Evolutionary conservation across 148 eudicot species (phyloP).

Genomic region (Arctostaphylos glauca): DNA sequence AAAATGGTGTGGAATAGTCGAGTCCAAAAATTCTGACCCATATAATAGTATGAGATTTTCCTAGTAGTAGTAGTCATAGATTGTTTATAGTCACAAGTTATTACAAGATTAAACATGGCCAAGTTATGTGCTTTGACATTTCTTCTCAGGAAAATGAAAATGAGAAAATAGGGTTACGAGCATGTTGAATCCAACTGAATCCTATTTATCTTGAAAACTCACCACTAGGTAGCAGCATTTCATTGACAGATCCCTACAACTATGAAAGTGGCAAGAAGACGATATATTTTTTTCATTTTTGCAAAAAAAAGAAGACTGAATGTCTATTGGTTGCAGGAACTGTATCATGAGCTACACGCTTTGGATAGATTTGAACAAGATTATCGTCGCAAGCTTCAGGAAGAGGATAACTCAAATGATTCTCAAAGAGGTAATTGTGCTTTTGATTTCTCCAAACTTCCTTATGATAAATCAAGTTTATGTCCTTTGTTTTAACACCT

Average conservation of each 20-base stretch:
- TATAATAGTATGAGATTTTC: background rate
- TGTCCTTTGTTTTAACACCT: background rate
- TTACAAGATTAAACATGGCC: background rate
- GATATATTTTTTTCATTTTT: background rate
- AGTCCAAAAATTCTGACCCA: background rate
- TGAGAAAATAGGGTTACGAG: background rate
- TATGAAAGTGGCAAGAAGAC: background rate
- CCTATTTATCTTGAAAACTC: background rate
- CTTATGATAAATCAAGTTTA: background rate
- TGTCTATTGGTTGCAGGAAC: constrained; percentile 53
- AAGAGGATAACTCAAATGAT: constrained; percentile 73
- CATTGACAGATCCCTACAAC: background rate
- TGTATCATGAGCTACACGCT: constrained; percentile 94
- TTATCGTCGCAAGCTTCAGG: constrained; percentile 79
- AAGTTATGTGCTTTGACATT: background rate
- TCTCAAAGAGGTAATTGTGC: constrained; percentile 68
- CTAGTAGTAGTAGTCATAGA: background rate
- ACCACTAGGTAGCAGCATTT: background rate
- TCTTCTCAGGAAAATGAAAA: background rate
- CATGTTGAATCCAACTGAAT: background rate
- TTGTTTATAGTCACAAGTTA: background rate
- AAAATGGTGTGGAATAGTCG: background rate
- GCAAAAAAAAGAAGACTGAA: background rate
- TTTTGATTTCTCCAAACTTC: background rate
- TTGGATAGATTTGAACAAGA: constrained; percentile 98